These are phyloP conservation scores for Cenococcum geophilum DNA, from an alignment of 495 filamentous ascomycete genomes.

Conservation along the genomic window DNA sequence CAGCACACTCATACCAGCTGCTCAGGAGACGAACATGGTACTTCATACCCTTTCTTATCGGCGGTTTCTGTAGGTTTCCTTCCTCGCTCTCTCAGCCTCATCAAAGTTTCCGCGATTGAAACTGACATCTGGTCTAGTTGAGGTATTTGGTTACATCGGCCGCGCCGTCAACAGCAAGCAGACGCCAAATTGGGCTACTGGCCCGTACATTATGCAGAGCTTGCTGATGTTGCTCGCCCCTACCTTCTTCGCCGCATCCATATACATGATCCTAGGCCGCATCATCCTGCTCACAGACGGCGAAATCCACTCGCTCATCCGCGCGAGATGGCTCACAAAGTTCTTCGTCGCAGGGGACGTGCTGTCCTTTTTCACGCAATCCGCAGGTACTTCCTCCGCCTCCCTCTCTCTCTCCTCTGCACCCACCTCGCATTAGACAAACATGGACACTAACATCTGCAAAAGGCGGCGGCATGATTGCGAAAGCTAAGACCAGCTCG, in stretches of 20 bases:
- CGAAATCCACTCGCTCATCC: slow-evolving; percentile 39
- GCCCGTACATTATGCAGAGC: slow-evolving; percentile 35
- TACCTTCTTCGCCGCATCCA: slow-evolving; percentile 40
- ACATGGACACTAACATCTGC: not conserved
- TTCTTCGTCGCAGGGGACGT: slow-evolving; percentile 45
- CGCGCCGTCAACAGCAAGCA: not conserved
- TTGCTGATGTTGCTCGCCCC: slow-evolving; percentile 42
- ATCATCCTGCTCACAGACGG: slow-evolving; percentile 41
- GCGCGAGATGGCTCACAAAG: slow-evolving; percentile 38
- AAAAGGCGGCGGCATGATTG: slow-evolving; percentile 38
- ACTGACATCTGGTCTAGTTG: slow-evolving; percentile 7
- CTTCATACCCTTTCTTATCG: slow-evolving; percentile 51
- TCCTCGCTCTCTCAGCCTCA: not conserved
- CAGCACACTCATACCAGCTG: slow-evolving; percentile 14
- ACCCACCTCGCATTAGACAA: not conserved
- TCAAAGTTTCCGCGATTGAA: not conserved
- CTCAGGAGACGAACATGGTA: slow-evolving; percentile 44
- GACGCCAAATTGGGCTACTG: slow-evolving; percentile 16
- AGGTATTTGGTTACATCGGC: slow-evolving; percentile 15
- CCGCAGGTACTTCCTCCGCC: slow-evolving; percentile 19
- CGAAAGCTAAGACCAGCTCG: not conserved
- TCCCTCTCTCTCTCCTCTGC: not conserved
- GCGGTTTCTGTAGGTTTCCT: slow-evolving; percentile 45
- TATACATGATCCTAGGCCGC: slow-evolving; percentile 43
- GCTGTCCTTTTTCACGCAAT: slow-evolving; percentile 41